A percentile compares a stretch with the other conserved stretches of the same genome.
phyloP scores from a whole-genome alignment of 2,329 filamentous ascomycete genomes.

The Trichothecium sympodiale region DNA sequence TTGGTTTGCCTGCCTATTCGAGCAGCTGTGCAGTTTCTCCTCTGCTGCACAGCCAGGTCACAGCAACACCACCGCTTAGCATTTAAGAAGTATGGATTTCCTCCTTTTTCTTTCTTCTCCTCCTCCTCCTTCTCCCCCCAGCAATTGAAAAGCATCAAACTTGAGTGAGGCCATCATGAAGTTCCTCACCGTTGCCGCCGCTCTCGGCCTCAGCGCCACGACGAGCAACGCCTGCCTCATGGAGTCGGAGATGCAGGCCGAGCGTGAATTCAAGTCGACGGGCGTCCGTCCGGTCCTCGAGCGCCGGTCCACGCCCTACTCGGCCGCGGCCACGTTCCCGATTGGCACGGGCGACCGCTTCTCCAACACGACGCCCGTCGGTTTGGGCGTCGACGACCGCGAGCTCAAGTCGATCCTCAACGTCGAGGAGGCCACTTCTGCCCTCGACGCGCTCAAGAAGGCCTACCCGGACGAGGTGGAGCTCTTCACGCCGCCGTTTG shows the following conservation, averaged over 20 bases:
- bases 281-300: conserved; percentile 6
- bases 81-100: too few species aligned
- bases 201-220: conserved; percentile 8
- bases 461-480: conserved; percentile 22
- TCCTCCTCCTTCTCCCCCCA: too few species aligned
- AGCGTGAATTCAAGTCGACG: conserved; percentile 6
- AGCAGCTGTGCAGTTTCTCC: too few species aligned
- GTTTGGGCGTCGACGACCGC: conserved; percentile 16
- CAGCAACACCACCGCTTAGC: too few species aligned
- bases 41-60: too few species aligned
- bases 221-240: conserved; percentile 17
- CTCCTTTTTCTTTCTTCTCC: too few species aligned
- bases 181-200: conserved; percentile 7
- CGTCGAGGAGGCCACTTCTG: conserved; percentile 26
- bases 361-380: conserved; percentile 15
- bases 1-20: too few species aligned
- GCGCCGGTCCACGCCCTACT: conserved; percentile 5
- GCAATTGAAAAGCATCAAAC: too few species aligned
- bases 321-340: conserved; percentile 11
- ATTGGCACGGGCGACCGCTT: conserved; percentile 27
- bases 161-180: conserved; percentile 12
- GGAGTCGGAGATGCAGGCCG: conserved; percentile 17
- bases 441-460: conserved; percentile 24
- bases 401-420: conserved; percentile 27
- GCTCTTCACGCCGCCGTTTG: conserved; percentile 27